Percentiles rank a stretch among this genome's conserved stretches.
Conservation (phyloP, 2,329 filamentous ascomycete genomes). For the Microcyclosporella mali region DNA sequence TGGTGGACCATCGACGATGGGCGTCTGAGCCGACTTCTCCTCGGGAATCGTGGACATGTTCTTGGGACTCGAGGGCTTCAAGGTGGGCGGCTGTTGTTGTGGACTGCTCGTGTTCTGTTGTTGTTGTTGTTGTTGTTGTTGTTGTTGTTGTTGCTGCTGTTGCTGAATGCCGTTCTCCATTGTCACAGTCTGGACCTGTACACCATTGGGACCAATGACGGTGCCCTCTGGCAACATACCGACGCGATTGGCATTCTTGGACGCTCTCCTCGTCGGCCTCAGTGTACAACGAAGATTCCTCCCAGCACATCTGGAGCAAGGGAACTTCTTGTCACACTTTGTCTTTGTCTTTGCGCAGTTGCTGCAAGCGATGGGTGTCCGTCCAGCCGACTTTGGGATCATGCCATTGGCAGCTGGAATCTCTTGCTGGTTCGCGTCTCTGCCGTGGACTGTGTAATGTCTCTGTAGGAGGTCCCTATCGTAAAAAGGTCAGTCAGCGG, state of each 20-base stretch:
- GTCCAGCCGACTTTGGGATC: slow-evolving; percentile 47
- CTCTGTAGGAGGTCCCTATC: slow-evolving; percentile 45
- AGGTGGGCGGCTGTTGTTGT: slow-evolving; percentile 24
- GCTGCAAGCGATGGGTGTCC: slow-evolving; percentile 48
- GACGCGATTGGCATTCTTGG: slow-evolving; percentile 38
- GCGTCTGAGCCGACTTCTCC: slow-evolving; percentile 23
- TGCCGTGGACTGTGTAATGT: slow-evolving; percentile 48
- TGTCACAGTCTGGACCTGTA: slow-evolving; percentile 18
- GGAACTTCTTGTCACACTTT: slow-evolving; percentile 51
- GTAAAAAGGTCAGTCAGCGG: slow-evolving; percentile 2
- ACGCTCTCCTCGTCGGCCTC: slow-evolving; percentile 43
- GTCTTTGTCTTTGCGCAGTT: slow-evolving; percentile 51
- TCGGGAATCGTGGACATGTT: slow-evolving; percentile 22
- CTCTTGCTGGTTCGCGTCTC: slow-evolving; percentile 46
- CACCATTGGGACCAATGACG: slow-evolving; percentile 20
- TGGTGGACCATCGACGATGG: slow-evolving; percentile 31
- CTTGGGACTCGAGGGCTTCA: slow-evolving; percentile 32
- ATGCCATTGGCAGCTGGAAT: slow-evolving; percentile 44
- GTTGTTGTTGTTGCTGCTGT: too few relatives aligned
- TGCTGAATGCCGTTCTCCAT: slow-evolving; percentile 16
- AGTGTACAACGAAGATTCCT: slow-evolving; percentile 45
- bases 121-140: slow-evolving; percentile 7
- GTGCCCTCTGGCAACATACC: slow-evolving; percentile 27
- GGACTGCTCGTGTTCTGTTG: slow-evolving; percentile 27
- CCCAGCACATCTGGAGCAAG: slow-evolving; percentile 47